Conservation (phyloP, 371 early-diverging fungal species). For the Batrachochytrium dendrobatidis region DNA sequence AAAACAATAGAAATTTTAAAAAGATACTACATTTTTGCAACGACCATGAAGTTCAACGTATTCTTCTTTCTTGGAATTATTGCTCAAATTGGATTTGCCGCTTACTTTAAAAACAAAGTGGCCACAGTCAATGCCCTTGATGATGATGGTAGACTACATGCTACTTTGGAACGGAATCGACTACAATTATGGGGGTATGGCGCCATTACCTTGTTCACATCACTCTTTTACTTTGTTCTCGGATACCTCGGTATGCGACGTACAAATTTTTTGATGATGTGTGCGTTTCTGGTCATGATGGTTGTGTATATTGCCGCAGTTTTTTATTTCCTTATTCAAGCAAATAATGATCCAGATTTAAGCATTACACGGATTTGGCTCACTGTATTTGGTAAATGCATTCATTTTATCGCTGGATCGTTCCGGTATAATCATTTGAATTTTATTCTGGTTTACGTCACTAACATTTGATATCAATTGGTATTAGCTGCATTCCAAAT, state of each 20-base stretch:
- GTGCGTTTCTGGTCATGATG: conserved; percentile 10
- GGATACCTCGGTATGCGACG: conserved; percentile 13
- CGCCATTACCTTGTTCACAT: conserved; percentile 5
- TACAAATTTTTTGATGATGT: conserved; percentile 7
- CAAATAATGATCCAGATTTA: neutral
- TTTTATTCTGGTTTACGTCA: too few species aligned
- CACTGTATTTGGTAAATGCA: neutral
- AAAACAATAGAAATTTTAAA: conserved; percentile 7
- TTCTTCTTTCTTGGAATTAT: conserved; percentile 23
- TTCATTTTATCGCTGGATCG: too few species aligned
- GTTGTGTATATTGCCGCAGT: conserved; percentile 8
- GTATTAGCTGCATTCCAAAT: too few species aligned
- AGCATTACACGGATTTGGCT: neutral
- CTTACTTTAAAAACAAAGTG: neutral
- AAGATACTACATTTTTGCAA: conserved; percentile 18
- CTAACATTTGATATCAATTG: too few species aligned
- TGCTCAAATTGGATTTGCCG: conserved; percentile 11
- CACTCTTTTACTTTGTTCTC: conserved; percentile 11
- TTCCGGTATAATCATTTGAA: too few species aligned
- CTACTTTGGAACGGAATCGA: too few species aligned
- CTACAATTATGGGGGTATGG: too few species aligned
- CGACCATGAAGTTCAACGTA: conserved; percentile 20
- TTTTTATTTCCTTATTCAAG: neutral
- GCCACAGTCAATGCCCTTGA: neutral
- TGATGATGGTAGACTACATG: too few species aligned